These are phyloP conservation scores for Pichia thaimueangensis DNA, from an alignment of 805 yeast species.

Conservation along the genomic window DNA sequence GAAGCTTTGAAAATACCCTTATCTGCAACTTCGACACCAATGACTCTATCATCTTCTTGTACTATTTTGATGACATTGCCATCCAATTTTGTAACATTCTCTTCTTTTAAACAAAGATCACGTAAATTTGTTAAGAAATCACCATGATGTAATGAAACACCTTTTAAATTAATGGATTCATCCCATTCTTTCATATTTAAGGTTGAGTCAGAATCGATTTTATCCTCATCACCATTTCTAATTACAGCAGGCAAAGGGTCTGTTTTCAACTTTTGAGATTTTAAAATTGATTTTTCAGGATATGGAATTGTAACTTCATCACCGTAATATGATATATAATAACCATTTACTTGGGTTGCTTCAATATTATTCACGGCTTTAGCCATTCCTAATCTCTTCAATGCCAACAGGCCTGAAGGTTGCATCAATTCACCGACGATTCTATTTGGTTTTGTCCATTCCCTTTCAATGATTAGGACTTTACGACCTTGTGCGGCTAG, in stretches of 20 bases:
- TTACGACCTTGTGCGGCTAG: conserved; percentile 85
- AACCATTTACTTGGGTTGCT: conserved; percentile 74
- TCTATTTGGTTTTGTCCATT: conserved; percentile 88
- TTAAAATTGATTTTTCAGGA: conserved; percentile 51
- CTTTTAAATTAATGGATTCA: conserved; percentile 49
- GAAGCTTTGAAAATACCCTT: conserved; percentile 48
- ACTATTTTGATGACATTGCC: conserved; percentile 74
- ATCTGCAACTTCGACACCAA: conserved; percentile 63
- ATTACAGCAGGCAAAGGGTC: conserved; percentile 47
- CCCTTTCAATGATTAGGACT: conserved; percentile 78
- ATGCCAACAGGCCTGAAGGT: conserved; percentile 90
- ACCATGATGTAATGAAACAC: conserved; percentile 93
- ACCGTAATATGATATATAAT: conserved; percentile 65
- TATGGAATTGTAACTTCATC: conserved; percentile 58
- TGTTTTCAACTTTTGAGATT: conserved; percentile 40
- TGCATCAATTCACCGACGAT: conserved; percentile 97
- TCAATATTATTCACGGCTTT: conserved; percentile 68
- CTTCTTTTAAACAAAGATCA: conserved; percentile 56
- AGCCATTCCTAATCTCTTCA: conserved; percentile 76
- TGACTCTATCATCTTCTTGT: conserved; percentile 48
- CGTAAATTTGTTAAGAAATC: conserved; percentile 75
- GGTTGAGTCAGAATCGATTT: conserved; percentile 42
- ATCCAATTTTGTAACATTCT: conserved; percentile 71
- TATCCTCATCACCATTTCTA: conserved; percentile 51
- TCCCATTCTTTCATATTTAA: conserved; percentile 50